Conservation (phyloP, 306 rosid species). For the Ceratonia siliqua region DNA sequence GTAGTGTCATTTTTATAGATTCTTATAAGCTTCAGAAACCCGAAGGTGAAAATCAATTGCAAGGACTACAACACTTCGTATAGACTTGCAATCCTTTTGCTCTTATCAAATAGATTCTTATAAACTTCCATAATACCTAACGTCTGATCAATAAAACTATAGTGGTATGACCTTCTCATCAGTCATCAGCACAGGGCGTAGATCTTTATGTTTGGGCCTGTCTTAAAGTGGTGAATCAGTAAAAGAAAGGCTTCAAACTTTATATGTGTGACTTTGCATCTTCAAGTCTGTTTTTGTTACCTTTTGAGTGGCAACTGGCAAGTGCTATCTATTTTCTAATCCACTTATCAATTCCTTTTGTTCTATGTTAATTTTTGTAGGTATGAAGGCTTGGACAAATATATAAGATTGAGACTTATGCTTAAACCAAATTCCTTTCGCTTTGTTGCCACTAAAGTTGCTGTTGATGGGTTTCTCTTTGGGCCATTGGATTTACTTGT, state of each 20-base stretch:
- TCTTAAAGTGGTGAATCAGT: neutral
- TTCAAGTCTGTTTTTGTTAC: neutral
- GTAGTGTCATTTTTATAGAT: neutral
- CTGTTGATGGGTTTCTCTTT: conserved; percentile 66
- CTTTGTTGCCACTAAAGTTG: conserved; percentile 83
- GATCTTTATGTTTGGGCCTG: neutral
- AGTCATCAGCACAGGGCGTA: neutral
- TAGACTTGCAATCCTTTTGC: neutral
- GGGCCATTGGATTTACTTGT: conserved; percentile 76
- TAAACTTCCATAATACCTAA: neutral
- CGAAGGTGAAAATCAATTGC: neutral
- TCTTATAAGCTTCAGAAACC: no score
- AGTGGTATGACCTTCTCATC: conserved; percentile 14
- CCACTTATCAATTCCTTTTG: conserved; percentile 6
- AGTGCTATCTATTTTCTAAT: conserved; percentile 3
- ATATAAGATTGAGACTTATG: conserved; percentile 57
- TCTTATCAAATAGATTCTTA: conserved; percentile 12
- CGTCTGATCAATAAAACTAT: neutral
- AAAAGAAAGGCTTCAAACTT: neutral
- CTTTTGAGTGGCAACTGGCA: neutral
- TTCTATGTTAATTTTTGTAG: conserved; percentile 41
- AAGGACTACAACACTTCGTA: neutral
- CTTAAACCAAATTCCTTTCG: conserved; percentile 69
- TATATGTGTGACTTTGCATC: neutral
- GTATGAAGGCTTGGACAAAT: conserved; percentile 86